Evolutionary conservation across 2,329 filamentous ascomycete genomes (phyloP).

Genomic region (Ascocoryne sarcoides): DNA sequence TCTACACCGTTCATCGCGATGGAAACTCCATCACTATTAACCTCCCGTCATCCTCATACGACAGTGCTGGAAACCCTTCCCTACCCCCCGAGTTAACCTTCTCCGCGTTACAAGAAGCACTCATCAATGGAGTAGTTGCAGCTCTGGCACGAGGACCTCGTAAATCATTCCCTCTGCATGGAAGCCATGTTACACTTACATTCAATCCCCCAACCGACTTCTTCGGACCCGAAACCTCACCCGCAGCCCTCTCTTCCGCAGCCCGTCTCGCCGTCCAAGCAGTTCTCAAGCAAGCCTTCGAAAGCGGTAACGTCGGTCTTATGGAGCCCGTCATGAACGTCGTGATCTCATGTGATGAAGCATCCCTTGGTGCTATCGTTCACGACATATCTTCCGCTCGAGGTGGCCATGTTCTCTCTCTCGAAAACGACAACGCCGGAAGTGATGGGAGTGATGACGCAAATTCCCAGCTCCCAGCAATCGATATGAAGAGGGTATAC

Average conservation of each 20-base stretch:
- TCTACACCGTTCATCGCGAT: conserved; percentile 46
- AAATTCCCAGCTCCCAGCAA: conserved; percentile 27
- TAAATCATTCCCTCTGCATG: conserved; percentile 71
- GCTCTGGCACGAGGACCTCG: conserved; percentile 79
- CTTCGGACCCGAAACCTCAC: conserved; percentile 57
- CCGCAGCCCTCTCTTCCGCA: conserved; percentile 58
- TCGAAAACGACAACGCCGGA: conserved; percentile 33
- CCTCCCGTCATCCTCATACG: conserved; percentile 30
- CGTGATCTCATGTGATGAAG: conserved; percentile 77
- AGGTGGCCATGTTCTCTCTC: conserved; percentile 65
- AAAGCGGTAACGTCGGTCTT: conserved; percentile 49
- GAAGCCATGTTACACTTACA: conserved; percentile 59
- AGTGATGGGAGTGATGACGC: conserved; percentile 20
- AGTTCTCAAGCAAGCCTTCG: conserved; percentile 55
- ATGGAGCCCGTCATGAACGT: conserved; percentile 94
- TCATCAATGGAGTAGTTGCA: conserved; percentile 74
- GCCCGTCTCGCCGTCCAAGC: conserved; percentile 59
- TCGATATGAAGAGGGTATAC: conserved; percentile 72
- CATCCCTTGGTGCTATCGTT: conserved; percentile 69
- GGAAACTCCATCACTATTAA: conserved; percentile 60
- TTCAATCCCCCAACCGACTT: conserved; percentile 58
- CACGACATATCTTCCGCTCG: conserved; percentile 70
- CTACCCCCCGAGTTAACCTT: conserved; percentile 46
- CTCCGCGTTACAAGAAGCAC: conserved; percentile 39
- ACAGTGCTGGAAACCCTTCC: conserved; percentile 30